Conservation (phyloP, 2,329 filamentous ascomycete species). For the Xylariomycetidae sp. region DNA sequence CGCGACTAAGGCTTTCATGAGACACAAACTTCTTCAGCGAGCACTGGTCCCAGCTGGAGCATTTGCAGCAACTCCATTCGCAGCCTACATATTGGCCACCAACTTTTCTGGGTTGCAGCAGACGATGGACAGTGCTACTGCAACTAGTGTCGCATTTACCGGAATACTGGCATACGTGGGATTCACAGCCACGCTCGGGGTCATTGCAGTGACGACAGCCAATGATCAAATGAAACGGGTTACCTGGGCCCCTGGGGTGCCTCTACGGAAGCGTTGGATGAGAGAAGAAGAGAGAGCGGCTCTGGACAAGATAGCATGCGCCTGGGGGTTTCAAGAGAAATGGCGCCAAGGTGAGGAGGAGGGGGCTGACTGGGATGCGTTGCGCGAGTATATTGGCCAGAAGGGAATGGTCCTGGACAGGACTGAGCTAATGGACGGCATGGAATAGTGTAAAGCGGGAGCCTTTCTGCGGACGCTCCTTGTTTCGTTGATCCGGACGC, state of each 20-base stretch:
- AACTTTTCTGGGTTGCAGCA: slow-evolving; percentile 63
- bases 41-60: slow-evolving; percentile 55
- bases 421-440: slow-evolving; percentile 87
- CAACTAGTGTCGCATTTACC: slow-evolving; percentile 73
- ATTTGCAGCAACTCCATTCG: slow-evolving; percentile 56
- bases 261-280: slow-evolving; percentile 76
- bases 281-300: slow-evolving; percentile 86
- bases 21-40: slow-evolving; percentile 62
- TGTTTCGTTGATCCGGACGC: no score
- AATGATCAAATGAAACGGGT: slow-evolving; percentile 96
- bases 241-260: slow-evolving; percentile 80
- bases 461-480: no score
- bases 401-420: slow-evolving; percentile 88
- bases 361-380: slow-evolving; percentile 80
- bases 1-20: slow-evolving; percentile 59
- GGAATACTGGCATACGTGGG: slow-evolving; percentile 80
- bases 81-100: slow-evolving; percentile 65
- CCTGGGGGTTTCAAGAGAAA: slow-evolving; percentile 86
- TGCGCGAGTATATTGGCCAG: slow-evolving; percentile 77
- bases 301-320: slow-evolving; percentile 77
- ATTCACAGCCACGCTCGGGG: slow-evolving; percentile 74
- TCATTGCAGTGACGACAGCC: slow-evolving; percentile 77
- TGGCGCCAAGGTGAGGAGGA: slow-evolving; percentile 84
- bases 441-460: no score
- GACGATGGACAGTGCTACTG: slow-evolving; percentile 70